Evolutionary conservation across 2,329 filamentous ascomycete species (phyloP), one percentile per base, ranked within the genome.

Genomic region (Keithomyces neogunnii): DNA sequence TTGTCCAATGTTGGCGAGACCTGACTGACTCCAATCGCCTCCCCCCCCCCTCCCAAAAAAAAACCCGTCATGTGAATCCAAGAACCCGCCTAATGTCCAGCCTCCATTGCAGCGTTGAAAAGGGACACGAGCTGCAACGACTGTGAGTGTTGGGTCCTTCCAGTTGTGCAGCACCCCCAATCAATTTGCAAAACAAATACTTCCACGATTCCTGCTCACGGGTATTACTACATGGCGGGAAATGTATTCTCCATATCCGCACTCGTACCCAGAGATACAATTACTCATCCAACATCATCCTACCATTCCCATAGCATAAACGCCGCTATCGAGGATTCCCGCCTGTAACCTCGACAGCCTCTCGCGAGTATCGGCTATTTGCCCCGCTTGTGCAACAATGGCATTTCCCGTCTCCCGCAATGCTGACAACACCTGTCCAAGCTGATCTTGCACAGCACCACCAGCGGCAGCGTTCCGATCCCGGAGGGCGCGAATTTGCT

Each of bases 361-460:
- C 60, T 73, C 70, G 39, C 70, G 64, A 10, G 69, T 72, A 49
- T 73, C 69, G 10, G 70, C 70, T 56, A 73, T 72, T 53, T 69
- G 67, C 3, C 70, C 70, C 1, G 70, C 70, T 54, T 72, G 69
- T 4, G 62, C 63, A 29, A 73, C 60, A 49, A 73, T 74, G 9
- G 67, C 67, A 36, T 64, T 67, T 35, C 67, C 66, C 51, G 71
- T 69, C 49, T 72, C 69, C 9, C 69, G 59, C 11, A 73, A 57
- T 3, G 69, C 70, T 7, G 62, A 55, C 8, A 71, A 58, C 31
- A 71, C 64, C 56, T 71, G 68, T 45, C 64, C 63, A 1, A 71
- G 62, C 59, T 71, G 67, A 48, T 71, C 68, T 51, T 69, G 65
- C 8, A 69, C 63, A 13, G 65, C 56, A 9, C 56, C 58, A 5